These are phyloP conservation scores for Coniosporium tulheliwenetii DNA, from an alignment of 2,329 filamentous ascomycete species.

Conservation along the genomic window DNA sequence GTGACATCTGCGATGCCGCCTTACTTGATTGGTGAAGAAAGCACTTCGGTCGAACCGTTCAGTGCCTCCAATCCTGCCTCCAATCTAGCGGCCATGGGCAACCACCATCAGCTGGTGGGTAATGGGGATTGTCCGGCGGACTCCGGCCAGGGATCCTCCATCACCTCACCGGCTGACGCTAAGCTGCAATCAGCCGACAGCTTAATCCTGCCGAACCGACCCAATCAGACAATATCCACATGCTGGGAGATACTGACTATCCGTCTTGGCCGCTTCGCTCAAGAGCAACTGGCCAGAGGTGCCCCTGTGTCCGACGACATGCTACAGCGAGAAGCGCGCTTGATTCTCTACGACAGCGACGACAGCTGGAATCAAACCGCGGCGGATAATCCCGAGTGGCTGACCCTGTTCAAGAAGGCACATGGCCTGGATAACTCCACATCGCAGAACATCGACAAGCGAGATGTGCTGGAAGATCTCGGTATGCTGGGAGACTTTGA, in stretches of 20 bases:
- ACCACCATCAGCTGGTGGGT: slow-evolving; percentile 7
- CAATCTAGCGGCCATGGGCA: background rate
- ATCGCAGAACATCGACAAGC: slow-evolving; percentile 4
- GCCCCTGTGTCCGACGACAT: slow-evolving; percentile 31
- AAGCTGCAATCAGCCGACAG: background rate
- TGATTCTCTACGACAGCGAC: slow-evolving; percentile 31
- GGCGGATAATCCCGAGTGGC: slow-evolving; percentile 28
- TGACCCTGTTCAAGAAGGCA: slow-evolving; percentile 32
- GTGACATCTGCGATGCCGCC: slow-evolving; percentile 37
- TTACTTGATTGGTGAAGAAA: slow-evolving; percentile 33
- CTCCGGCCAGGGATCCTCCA: background rate
- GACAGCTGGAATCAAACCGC: slow-evolving; percentile 31
- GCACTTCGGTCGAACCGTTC: slow-evolving; percentile 28
- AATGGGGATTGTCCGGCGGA: too few relatives aligned
- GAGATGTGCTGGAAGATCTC: slow-evolving; percentile 18
- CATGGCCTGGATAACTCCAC: slow-evolving; percentile 19
- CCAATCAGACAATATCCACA: slow-evolving; percentile 11
- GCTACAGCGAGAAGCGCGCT: slow-evolving; percentile 31
- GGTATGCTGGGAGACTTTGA: slow-evolving; percentile 4
- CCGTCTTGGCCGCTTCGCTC: slow-evolving; percentile 27
- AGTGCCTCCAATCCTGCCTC: slow-evolving; percentile 22
- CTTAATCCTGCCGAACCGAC: background rate
- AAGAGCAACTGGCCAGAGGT: slow-evolving; percentile 20
- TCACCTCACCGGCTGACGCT: background rate
- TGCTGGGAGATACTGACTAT: slow-evolving; percentile 36